Evolutionary conservation across 2,329 filamentous ascomycete species (phyloP), one percentile per base, ranked within the genome.

Genomic region (Colletotrichum chlorophyti): DNA sequence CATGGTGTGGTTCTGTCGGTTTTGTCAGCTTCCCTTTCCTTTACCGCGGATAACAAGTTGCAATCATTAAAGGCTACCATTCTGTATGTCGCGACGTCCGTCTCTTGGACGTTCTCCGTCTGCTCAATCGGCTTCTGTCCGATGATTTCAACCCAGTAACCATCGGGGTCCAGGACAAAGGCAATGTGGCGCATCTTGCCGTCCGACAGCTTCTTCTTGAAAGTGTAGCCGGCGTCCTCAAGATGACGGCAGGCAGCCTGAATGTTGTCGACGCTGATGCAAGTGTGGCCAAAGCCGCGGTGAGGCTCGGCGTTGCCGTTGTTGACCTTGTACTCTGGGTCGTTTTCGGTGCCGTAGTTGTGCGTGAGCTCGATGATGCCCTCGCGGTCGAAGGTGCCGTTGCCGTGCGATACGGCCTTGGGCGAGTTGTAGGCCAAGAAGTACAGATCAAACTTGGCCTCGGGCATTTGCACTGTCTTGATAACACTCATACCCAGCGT

Each of bases 141-240:
- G 66, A 96, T 86, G 41, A 96, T 81, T 75, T 95, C 91, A 4
- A 95, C 89, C 90, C 91, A 93, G 74, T 94, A 94, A 31, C 86
- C 89, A 73, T 97, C 91, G 0, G 93, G 93, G 66, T 96, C 93
- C 52, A 97, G 84, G 2, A 83, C 93, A 71, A 98, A 98, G 1
- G 94, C 95, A 68, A 98, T 96, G 69, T 91, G 77, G 68, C 83
- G 84, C 91, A 96, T 96, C 55, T 89, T 84, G 3, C 95, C 95
- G 65, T 98, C 94, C 0, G 86, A 86, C 55, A 98, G 80, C 77
- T 91, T 96, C 86, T 98, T 98, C 82, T 98, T 92, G 77, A 98
- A 99, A 63, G 84, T 84, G 77, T 97, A 97, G 0, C 93, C 93
- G 6, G 90, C 93, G 70, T 94, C 90, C 73, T 96, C 92, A 60